Evolutionary conservation across 495 filamentous ascomycete genomes (phyloP).

Genomic region (Penicillium odoratum): DNA sequence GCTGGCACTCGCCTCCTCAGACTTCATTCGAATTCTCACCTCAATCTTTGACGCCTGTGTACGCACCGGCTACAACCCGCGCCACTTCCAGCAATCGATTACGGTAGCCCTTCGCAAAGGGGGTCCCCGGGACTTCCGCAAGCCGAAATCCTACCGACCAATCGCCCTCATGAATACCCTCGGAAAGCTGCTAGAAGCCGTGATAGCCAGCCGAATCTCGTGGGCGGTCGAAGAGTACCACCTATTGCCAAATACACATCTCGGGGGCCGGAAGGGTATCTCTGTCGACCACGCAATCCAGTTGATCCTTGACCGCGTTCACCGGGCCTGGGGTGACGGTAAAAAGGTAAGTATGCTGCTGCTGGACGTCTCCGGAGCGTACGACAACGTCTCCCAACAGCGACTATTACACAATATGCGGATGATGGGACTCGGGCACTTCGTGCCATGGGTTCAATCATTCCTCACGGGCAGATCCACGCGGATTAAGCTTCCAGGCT

Average conservation of each 20-base stretch:
- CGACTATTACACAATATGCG: neutral
- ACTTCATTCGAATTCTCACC: neutral
- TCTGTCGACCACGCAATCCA: neutral
- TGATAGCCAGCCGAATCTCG: conserved; percentile 34
- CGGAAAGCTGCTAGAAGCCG: conserved; percentile 30
- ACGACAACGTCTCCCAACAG: neutral
- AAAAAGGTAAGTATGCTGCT: neutral
- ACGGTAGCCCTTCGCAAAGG: neutral
- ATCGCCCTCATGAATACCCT: conserved; percentile 10
- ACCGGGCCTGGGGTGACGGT: no score
- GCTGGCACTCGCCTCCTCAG: neutral
- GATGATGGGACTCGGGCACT: neutral
- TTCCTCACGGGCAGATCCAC: neutral
- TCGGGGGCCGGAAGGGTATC: neutral
- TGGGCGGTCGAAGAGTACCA: conserved; percentile 22
- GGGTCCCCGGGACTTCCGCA: neutral
- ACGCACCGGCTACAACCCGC: neutral
- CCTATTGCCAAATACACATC: conserved; percentile 4
- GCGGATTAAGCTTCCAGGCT: no score
- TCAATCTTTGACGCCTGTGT: neutral
- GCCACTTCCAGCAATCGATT: neutral
- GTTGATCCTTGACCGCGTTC: neutral
- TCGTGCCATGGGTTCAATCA: neutral
- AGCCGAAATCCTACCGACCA: neutral
- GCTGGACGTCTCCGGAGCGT: neutral